Evolutionary conservation across 2,329 filamentous ascomycete species (phyloP).

Genomic region (Xylaria arbuscula): DNA sequence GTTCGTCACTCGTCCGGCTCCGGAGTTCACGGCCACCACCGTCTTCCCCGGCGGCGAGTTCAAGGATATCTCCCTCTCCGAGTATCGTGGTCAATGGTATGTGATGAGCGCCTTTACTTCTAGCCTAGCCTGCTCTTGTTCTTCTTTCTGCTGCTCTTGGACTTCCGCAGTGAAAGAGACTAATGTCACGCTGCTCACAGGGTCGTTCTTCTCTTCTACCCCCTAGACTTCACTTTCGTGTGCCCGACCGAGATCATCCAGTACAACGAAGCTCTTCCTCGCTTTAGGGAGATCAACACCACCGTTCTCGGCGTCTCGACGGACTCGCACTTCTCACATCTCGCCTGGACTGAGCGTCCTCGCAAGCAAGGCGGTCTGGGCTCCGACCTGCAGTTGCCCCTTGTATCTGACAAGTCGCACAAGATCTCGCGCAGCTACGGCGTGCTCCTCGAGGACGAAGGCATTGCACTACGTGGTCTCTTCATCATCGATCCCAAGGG

Average conservation of each 20-base stretch:
- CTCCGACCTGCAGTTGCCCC: conserved; percentile 67
- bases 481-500: conserved; percentile 75
- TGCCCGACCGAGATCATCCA: conserved; percentile 75
- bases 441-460: conserved; percentile 72
- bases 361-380: conserved; percentile 72
- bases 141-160: conserved; percentile 9
- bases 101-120: conserved; percentile 42
- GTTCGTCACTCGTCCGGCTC: conserved; percentile 62
- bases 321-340: conserved; percentile 67
- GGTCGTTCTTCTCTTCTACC: conserved; percentile 74
- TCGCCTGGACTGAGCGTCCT: conserved; percentile 68
- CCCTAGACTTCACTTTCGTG: conserved; percentile 75
- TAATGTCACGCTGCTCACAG: conserved; percentile 47
- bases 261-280: conserved; percentile 69
- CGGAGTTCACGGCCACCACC: conserved; percentile 61
- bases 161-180: background rate
- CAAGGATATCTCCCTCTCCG: conserved; percentile 59
- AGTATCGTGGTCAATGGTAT: conserved; percentile 60
- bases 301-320: conserved; percentile 70
- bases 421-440: conserved; percentile 70
- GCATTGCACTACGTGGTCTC: conserved; percentile 70
- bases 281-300: conserved; percentile 69
- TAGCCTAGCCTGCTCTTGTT: background rate
- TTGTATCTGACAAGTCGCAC: conserved; percentile 71
- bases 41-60: conserved; percentile 62